phyloP scores from a whole-genome alignment of 176 grass and related monocot genomes.

The maize (Zea mays) region DNA sequence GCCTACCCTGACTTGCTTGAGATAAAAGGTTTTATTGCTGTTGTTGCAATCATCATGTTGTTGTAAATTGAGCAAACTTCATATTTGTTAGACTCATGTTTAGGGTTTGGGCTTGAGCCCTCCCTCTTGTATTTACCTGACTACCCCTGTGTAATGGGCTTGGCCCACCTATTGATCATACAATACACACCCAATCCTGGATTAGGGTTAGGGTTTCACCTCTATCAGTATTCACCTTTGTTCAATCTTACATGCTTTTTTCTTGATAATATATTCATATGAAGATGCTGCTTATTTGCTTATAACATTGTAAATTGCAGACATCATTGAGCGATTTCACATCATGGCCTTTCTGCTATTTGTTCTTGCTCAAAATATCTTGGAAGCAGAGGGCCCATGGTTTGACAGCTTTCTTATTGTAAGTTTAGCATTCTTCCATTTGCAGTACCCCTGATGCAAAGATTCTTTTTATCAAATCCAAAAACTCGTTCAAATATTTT shows the following conservation, averaged over 20 bases:
- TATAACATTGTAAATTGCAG: constrained; percentile 48
- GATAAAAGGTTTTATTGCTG: too few relatives aligned
- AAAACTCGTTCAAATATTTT: constrained; percentile 13
- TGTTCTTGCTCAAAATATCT: constrained; percentile 97
- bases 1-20: too few relatives aligned
- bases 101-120: too few relatives aligned
- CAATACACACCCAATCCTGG: too few relatives aligned
- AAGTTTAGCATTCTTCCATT: constrained; percentile 36
- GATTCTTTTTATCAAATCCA: neutral
- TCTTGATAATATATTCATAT: neutral
- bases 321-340: constrained; percentile 95
- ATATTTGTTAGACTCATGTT: too few relatives aligned
- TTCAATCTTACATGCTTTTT: neutral
- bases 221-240: neutral
- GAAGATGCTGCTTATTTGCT: constrained; percentile 29
- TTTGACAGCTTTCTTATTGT: constrained; percentile 80
- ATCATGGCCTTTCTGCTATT: constrained; percentile 89
- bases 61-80: constrained; percentile 12
- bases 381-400: constrained; percentile 97
- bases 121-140: too few relatives aligned
- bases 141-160: too few relatives aligned
- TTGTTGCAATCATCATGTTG: neutral
- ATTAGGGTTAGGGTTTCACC: too few relatives aligned
- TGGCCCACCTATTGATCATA: too few relatives aligned
- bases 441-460: neutral